These are phyloP conservation scores for Diplodia corticola DNA, from an alignment of 2,329 filamentous ascomycete species.

Conservation along the genomic window DNA sequence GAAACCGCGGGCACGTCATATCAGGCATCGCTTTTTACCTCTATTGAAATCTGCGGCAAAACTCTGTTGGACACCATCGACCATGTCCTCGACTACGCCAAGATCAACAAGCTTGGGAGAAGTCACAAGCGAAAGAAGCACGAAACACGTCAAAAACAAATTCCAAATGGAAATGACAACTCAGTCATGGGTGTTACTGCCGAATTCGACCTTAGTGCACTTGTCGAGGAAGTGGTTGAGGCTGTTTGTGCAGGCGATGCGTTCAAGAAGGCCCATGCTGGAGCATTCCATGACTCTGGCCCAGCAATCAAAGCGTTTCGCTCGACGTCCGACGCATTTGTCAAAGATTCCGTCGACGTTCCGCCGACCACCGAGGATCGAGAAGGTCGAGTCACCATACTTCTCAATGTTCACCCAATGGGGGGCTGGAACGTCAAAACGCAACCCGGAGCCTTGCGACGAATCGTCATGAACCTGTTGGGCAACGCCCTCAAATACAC, in stretches of 20 bases:
- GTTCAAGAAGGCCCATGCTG: conserved; percentile 23
- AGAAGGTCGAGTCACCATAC: conserved; percentile 13
- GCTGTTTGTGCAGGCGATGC: conserved; percentile 23
- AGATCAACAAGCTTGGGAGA: conserved; percentile 39
- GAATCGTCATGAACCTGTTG: conserved; percentile 64
- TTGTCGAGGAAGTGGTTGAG: conserved; percentile 23
- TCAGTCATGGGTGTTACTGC: conserved; percentile 22
- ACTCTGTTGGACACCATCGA: conserved; percentile 46
- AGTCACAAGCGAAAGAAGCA: conserved; percentile 25
- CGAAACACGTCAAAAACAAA: not conserved
- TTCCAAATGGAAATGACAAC: conserved; percentile 14
- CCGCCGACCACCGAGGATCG: not conserved
- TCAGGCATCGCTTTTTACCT: conserved; percentile 15
- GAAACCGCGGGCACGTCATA: conserved; percentile 24
- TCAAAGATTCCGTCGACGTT: conserved; percentile 18
- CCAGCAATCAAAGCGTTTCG: conserved; percentile 11
- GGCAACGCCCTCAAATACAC: conserved; percentile 66
- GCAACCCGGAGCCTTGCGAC: conserved; percentile 48
- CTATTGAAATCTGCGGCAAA: conserved; percentile 43
- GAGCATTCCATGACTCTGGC: conserved; percentile 15
- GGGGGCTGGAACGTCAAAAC: conserved; percentile 22
- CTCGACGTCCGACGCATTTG: conserved; percentile 20
- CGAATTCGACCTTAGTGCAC: conserved; percentile 20
- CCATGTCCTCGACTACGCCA: conserved; percentile 35
- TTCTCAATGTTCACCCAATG: conserved; percentile 18